Evolutionary conservation across 768 basidiomycete species (phyloP), one percentile per base, ranked within the genome.

Genomic region (Lepiota venenata): DNA sequence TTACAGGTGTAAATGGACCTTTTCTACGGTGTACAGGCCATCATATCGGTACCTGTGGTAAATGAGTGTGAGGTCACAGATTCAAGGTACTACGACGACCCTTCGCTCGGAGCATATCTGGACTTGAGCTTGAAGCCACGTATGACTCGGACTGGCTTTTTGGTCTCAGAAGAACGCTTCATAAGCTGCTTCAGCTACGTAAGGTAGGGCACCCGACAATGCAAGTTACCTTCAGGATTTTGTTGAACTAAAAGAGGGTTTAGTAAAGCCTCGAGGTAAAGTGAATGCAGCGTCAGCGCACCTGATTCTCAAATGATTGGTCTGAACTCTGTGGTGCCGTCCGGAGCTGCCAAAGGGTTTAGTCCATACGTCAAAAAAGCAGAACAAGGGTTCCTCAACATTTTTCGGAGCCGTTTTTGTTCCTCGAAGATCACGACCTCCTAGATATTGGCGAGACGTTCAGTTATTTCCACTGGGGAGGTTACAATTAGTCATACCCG

Each of bases 261-360:
- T 10, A 20, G 52, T 40, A 49, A 43, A 32, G 47, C 25, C 43
- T 14, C 9, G 12, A 36, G 38, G 25, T 2, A 15, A 4, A 25
- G 35, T 10, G 25, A 52, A 47, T 18, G 15, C 37, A 27, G 16
- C 35, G 18, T 20, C 36, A 4, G 61, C 74, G 46, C 56, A 79
- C 79, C 7, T 65, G 67, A 58, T 88, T 80, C 10, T 93, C 88
- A 58, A 93, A 95, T 2, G 75, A 77, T 66, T 96, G 93, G 65
- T 95, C 83, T 47, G 74, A 86, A 60, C 84, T 91, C 66, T 97
- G 94, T 3, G 85, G 87, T 8, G 88, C 94, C 0, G 93, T 95
- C 12, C 94, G 87, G 42, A 96, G 83, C 90, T 93, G 49, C n/a
- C 50, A 15, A 9, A 46, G 46, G 25, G 39, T 48, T 36, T 49